These are phyloP conservation scores for Linderina pennispora DNA, from an alignment of 192 early-diverging fungal species.

Conservation along the genomic window DNA sequence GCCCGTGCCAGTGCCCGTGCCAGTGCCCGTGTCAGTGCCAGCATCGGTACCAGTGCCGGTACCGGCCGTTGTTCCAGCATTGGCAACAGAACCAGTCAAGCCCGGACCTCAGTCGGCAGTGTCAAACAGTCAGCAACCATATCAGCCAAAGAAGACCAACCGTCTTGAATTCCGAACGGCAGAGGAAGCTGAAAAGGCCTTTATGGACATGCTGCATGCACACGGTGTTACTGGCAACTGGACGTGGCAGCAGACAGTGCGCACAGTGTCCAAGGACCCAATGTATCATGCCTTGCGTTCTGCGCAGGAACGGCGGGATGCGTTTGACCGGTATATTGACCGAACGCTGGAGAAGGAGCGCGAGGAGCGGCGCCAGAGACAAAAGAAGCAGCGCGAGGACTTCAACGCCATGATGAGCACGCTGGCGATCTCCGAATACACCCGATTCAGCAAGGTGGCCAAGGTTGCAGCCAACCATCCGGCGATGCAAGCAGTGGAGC, in stretches of 20 bases:
- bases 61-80: no score
- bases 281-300: constrained; percentile 81
- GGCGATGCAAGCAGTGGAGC: constrained; percentile 54
- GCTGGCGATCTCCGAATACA: constrained; percentile 48
- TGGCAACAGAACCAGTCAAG: no score
- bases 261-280: constrained; percentile 74
- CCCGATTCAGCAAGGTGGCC: constrained; percentile 44
- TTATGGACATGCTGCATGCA: constrained; percentile 63
- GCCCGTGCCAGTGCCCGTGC: background rate
- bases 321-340: constrained; percentile 67
- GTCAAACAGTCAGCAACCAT: no score
- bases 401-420: constrained; percentile 53
- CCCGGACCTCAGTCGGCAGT: constrained; percentile 14
- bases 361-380: constrained; percentile 1
- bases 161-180: constrained; percentile 60
- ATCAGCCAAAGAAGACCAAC: constrained; percentile 3
- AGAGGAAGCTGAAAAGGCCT: constrained; percentile 80
- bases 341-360: constrained; percentile 50
- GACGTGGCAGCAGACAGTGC: constrained; percentile 93
- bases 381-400: constrained; percentile 45
- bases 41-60: background rate
- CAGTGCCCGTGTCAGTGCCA: background rate
- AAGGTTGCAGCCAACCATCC: constrained; percentile 57
- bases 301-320: constrained; percentile 70
- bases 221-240: constrained; percentile 70